Evolutionary conservation across 2,329 filamentous ascomycete genomes (phyloP), one percentile per base, ranked within the genome.

Genomic region (Coniochaeta sp.): DNA sequence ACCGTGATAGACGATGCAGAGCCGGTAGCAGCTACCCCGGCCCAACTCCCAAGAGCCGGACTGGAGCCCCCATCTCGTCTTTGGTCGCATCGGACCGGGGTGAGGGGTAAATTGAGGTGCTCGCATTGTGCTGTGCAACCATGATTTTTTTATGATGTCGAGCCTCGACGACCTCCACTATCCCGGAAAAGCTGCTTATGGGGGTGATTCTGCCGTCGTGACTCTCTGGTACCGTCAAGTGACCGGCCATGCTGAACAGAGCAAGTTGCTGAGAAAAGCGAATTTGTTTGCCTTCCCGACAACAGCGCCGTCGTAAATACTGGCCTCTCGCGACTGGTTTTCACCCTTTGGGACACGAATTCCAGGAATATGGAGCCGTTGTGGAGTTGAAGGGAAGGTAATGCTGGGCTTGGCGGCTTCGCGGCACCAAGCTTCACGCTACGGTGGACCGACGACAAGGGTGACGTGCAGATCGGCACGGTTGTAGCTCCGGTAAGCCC

Each of bases 111-210:
- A 63, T 60, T 55, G 40, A 55, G 47, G 47, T n/a, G 24, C 30
- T 52, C 47, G 19, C 42, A 58, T 54, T 60, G 58, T 17, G 38
- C 54, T n/a, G n/a, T n/a, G n/a, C n/a, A n/a, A 12, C 30, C 24
- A 30, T 22, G 22, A 4, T n/a, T 52, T 4, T 3, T 52, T 52
- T 8, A 30, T n/a, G 47, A 52, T 52, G 47, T 30, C 16, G 47
- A 30, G 24, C 17, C 40, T 55, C 56, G 42, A 47, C 56, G 52
- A 32, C 58, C 22, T 40, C 50, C 59, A 34, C 55, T 58, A 55
- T 61, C 58, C 63, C 65, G 65, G 64, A 61, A 65, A n/a, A n/a
- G n/a, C n/a, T 61, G 65, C 65, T 64, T 60, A 57, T 42, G 32
- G 55, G 42, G 36, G 38, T 52, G 47, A 52, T 30, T 24, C 17